phyloP scores from a whole-genome alignment of 768 basidiomycete genomes.

The Mycena crocata region DNA sequence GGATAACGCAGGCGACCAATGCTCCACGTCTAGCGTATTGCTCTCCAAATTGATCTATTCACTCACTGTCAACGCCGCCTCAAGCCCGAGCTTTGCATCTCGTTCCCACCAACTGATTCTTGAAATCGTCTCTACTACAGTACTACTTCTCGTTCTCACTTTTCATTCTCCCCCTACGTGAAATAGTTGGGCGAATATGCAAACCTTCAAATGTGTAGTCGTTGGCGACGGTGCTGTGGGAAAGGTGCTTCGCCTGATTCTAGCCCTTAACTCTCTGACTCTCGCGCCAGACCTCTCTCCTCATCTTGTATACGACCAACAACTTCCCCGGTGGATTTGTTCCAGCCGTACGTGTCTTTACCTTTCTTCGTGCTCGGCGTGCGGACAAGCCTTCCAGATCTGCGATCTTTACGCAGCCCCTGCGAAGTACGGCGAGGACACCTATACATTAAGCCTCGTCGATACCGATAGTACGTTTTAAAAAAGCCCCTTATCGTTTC shows the following conservation, averaged over 20 bases:
- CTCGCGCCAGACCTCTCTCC: slow-evolving; percentile 82
- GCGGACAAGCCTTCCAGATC: slow-evolving; percentile 61
- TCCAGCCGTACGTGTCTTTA: slow-evolving; percentile 80
- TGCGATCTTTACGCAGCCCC: slow-evolving; percentile 99
- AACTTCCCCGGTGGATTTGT: slow-evolving; percentile 99
- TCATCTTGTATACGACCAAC: slow-evolving; percentile 98
- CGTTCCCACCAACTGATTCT: no score
- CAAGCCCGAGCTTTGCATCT: no score
- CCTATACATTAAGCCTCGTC: slow-evolving; percentile 97
- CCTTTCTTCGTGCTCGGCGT: slow-evolving; percentile 38
- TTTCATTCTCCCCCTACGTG: no score
- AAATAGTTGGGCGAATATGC: no score
- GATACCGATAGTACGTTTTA: slow-evolving; percentile 93
- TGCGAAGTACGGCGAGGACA: slow-evolving; percentile 99
- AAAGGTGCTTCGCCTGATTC: slow-evolving; percentile 73
- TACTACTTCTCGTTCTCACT: no score
- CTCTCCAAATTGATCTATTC: no score
- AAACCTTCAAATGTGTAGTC: slow-evolving; percentile 98
- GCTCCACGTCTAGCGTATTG: no score
- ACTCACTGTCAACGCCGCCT: no score
- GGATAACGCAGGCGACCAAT: no score
- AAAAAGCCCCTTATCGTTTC: slow-evolving; percentile 10
- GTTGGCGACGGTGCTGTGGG: slow-evolving; percentile 98
- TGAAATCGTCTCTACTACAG: no score
- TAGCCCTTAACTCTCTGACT: slow-evolving; percentile 17